A percentile compares a stretch with the other conserved stretches of the same genome.
Evolutionary conservation across 1,284 basidiomycete species (phyloP).

Genomic region (Psilocybe mexicana): DNA sequence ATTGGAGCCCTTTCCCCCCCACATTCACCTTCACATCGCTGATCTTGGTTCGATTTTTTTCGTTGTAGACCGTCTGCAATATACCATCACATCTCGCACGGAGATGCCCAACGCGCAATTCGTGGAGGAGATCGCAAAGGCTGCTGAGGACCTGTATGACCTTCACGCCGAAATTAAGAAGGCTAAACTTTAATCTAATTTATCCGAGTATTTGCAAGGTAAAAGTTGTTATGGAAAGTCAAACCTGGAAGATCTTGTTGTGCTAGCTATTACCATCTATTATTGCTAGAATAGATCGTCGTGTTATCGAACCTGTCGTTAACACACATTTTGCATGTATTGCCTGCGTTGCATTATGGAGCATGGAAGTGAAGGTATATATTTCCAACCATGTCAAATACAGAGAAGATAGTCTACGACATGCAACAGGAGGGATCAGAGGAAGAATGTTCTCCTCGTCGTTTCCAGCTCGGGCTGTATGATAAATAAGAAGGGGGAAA

Average conservation of each 20-base stretch:
- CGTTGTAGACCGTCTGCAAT: constrained; percentile 65
- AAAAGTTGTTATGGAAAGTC: no score
- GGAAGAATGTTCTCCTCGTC: constrained; percentile 77
- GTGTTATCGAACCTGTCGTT: no score
- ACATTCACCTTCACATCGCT: not conserved
- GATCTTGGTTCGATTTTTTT: not conserved
- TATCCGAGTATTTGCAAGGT: no score
- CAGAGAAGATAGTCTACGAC: not conserved
- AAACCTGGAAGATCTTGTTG: no score
- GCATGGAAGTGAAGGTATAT: no score
- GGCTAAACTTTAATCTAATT: no score
- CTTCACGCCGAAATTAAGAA: constrained; percentile 39
- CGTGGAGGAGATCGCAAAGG: constrained; percentile 61
- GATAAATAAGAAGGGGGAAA: constrained; percentile 1
- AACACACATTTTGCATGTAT: no score
- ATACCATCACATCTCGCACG: constrained; percentile 76
- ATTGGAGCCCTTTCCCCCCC: not conserved
- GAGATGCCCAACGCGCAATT: constrained; percentile 77
- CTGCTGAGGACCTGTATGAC: constrained; percentile 64
- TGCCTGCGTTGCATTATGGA: no score
- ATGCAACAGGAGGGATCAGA: constrained; percentile 40
- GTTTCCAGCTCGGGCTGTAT: constrained; percentile 75
- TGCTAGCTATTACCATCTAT: no score
- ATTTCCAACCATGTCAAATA: not conserved
- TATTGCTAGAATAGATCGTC: no score